phyloP scores from a whole-genome alignment of 345 rosid species.

The Hibiscus mutabilis region DNA sequence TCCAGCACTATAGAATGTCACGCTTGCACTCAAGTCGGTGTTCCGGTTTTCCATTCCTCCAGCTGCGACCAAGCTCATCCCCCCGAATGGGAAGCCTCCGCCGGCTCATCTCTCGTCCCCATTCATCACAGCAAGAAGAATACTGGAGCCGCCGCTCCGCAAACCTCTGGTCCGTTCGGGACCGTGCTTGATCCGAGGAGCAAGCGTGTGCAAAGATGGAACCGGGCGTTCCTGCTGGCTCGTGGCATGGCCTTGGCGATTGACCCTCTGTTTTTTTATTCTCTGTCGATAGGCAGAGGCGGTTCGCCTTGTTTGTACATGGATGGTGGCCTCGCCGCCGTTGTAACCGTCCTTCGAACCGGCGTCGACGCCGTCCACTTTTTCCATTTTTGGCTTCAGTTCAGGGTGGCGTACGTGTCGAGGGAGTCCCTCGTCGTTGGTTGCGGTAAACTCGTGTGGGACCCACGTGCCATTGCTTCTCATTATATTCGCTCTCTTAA shows the following conservation, averaged over 20 bases:
- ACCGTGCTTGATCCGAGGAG: conserved; percentile 54
- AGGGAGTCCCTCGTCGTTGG: conserved; percentile 53
- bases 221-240: conserved; percentile 38
- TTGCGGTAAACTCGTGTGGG: conserved; percentile 67
- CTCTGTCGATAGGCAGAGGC: conserved; percentile 28
- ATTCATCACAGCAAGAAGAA: conserved; percentile 35
- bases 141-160: conserved; percentile 1
- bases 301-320: conserved; percentile 46
- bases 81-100: conserved; percentile 95
- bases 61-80: conserved; percentile 85
- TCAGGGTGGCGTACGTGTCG: conserved; percentile 57
- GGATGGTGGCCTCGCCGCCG: conserved; percentile 36
- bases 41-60: conserved; percentile 85
- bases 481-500: conserved; percentile 43
- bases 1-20: conserved; percentile 17
- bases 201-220: conserved; percentile 38
- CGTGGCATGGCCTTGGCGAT: conserved; percentile 51
- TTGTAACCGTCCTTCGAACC: conserved; percentile 37
- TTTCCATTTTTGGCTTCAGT: conserved; percentile 49
- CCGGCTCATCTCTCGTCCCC: conserved; percentile 86
- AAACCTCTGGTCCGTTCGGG: conserved; percentile 33
- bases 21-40: conserved; percentile 92
- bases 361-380: conserved; percentile 42
- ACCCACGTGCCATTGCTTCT: conserved; percentile 43
- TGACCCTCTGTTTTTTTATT: conserved; percentile 55